phyloP scores from a whole-genome alignment of 2,329 filamentous ascomycete species.

The Fusarium fujikuroi region DNA sequence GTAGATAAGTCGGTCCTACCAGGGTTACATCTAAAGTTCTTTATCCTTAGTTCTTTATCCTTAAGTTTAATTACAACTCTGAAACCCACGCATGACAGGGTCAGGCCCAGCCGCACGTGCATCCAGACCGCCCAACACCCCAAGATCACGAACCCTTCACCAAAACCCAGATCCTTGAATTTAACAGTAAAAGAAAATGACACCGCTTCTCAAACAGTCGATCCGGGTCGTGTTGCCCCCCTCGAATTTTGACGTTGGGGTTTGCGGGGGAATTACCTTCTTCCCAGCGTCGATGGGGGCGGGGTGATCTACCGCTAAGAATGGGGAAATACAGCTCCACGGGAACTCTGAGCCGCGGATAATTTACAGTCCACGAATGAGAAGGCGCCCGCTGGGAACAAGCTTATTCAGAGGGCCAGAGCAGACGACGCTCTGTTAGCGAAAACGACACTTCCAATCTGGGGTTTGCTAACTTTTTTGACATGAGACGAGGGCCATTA shows the following conservation, averaged over 20 bases:
- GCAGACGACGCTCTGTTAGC: neutral
- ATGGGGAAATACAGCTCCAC: slow-evolving; percentile 39
- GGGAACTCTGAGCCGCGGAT: slow-evolving; percentile 34
- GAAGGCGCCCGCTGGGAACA: neutral
- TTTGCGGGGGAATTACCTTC: slow-evolving; percentile 21
- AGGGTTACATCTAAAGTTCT: neutral
- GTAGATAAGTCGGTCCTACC: neutral
- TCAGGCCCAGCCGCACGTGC: neutral
- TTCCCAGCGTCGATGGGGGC: slow-evolving; percentile 21
- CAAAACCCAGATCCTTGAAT: neutral
- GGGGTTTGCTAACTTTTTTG: neutral
- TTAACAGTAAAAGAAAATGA: neutral
- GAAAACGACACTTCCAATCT: neutral
- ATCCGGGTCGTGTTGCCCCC: slow-evolving; percentile 4
- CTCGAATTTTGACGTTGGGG: slow-evolving; percentile 11
- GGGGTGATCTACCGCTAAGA: slow-evolving; percentile 33
- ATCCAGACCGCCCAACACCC: neutral
- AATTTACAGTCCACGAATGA: slow-evolving; percentile 11
- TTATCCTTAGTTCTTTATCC: neutral
- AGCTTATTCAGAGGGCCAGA: slow-evolving; percentile 11
- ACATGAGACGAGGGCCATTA: neutral
- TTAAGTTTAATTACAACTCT: neutral
- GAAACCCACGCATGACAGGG: neutral
- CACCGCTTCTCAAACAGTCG: neutral
- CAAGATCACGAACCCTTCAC: neutral